phyloP scores from a whole-genome alignment of 768 basidiomycete species.

The Auricularia heimuer region DNA sequence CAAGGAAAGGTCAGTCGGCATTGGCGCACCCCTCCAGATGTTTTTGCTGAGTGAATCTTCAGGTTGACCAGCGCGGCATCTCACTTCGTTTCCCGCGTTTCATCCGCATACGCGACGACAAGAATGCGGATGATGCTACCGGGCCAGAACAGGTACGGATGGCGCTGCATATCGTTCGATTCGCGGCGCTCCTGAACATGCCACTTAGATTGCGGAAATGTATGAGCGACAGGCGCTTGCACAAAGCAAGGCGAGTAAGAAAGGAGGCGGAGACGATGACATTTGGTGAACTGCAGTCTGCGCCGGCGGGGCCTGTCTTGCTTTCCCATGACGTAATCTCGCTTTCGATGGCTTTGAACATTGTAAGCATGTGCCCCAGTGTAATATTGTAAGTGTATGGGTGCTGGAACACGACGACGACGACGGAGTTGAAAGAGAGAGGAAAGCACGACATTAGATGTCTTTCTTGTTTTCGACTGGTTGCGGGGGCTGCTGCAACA shows the following conservation, averaged over 20 bases:
- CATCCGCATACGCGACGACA: constrained; percentile 87
- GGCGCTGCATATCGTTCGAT: background rate
- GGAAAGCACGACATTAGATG: background rate
- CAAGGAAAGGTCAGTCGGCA: constrained; percentile 64
- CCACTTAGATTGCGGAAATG: constrained; percentile 77
- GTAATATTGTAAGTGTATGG: too few relatives aligned
- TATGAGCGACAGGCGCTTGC: constrained; percentile 82
- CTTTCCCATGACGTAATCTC: background rate
- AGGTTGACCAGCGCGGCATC: constrained; percentile 86
- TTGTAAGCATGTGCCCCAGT: too few relatives aligned
- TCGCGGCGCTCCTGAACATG: background rate
- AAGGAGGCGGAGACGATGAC: constrained; percentile 49
- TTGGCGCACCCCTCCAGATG: background rate
- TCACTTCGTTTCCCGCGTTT: constrained; percentile 96
- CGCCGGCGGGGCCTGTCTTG: background rate
- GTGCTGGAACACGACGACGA: background rate
- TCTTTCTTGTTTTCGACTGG: background rate
- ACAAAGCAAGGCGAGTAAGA: constrained; percentile 59
- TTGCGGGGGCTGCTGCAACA: background rate
- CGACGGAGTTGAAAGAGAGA: background rate
- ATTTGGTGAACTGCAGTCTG: constrained; percentile 14
- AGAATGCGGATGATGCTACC: constrained; percentile 85
- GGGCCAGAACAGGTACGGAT: constrained; percentile 74
- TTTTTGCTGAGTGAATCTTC: constrained; percentile 1
- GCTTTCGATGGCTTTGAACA: too few relatives aligned